Conservation (phyloP, 495 filamentous ascomycete species). For the Aspergillus funiculosus region DNA sequence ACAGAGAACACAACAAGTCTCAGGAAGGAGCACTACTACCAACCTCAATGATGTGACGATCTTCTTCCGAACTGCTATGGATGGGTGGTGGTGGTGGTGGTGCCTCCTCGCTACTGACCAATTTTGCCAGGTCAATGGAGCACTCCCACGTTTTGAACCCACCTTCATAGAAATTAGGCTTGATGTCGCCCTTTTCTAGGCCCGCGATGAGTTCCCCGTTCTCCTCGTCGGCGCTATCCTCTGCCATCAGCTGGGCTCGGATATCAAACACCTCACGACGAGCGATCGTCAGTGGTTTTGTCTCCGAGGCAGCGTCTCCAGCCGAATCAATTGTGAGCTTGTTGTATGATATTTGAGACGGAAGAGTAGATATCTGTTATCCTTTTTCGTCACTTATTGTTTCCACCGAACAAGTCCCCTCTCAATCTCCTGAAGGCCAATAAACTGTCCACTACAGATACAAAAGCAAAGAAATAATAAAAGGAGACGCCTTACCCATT, state of each 20-base stretch:
- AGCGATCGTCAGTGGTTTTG: conserved; percentile 48
- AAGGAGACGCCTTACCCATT: conserved; percentile 39
- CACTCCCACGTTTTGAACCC: conserved; percentile 99
- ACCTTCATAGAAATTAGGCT: conserved; percentile 88
- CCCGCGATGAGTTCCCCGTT: conserved; percentile 46
- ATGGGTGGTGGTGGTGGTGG: no score
- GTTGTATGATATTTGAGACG: conserved; percentile 73
- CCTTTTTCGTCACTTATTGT: conserved; percentile 42
- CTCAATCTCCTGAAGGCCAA: neutral
- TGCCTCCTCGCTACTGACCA: conserved; percentile 30
- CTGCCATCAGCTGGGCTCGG: conserved; percentile 87
- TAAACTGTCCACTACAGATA: conserved; percentile 27
- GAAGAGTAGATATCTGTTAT: conserved; percentile 60
- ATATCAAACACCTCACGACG: conserved; percentile 92
- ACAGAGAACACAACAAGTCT: neutral
- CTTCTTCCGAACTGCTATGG: conserved; percentile 25
- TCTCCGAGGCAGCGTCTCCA: conserved; percentile 10
- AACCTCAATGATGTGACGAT: conserved; percentile 71
- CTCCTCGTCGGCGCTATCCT: conserved; percentile 53
- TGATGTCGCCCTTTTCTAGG: conserved; percentile 76
- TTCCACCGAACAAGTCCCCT: no score
- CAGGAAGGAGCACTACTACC: no score
- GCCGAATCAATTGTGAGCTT: conserved; percentile 48
- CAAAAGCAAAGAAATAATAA: conserved; percentile 1
- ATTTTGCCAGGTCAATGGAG: conserved; percentile 75